Conservation (phyloP, 2,329 filamentous ascomycete genomes). For the Paramyrothecium sp. region DNA sequence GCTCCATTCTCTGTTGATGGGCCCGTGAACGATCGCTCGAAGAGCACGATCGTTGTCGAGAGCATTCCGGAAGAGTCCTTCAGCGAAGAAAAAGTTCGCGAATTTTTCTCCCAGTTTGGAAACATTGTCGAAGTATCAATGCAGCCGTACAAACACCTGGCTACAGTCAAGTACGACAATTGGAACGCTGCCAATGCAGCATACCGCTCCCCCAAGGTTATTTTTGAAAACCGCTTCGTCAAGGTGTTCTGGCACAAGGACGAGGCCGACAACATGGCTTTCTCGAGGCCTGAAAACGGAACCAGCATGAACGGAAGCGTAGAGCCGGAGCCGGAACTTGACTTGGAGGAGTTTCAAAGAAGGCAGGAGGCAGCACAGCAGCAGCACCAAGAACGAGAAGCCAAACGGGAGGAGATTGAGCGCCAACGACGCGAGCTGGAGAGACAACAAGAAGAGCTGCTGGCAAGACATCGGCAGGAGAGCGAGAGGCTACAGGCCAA, state of each 20-base stretch:
- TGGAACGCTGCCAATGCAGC: constrained; percentile 68
- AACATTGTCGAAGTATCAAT: constrained; percentile 62
- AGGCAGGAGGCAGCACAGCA: constrained; percentile 73
- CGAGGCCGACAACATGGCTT: constrained; percentile 33
- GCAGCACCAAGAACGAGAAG: constrained; percentile 62
- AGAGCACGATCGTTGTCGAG: constrained; percentile 72
- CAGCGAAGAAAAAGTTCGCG: constrained; percentile 60
- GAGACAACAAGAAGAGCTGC: constrained; percentile 58
- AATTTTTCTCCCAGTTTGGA: constrained; percentile 74
- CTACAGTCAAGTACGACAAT: constrained; percentile 66
- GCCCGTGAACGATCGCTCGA: constrained; percentile 59
- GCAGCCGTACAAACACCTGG: constrained; percentile 64
- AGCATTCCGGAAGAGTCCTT: constrained; percentile 74
- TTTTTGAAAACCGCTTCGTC: constrained; percentile 84
- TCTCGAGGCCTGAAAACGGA: constrained; percentile 20
- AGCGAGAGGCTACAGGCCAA: constrained; percentile 63
- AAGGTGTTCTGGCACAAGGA: constrained; percentile 78
- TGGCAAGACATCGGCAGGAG: constrained; percentile 64
- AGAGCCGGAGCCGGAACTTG: constrained; percentile 52
- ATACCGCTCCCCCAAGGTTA: constrained; percentile 73
- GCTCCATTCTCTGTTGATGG: constrained; percentile 65
- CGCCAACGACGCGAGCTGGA: constrained; percentile 63
- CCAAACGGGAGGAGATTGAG: constrained; percentile 62
- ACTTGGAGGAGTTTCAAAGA: constrained; percentile 66
- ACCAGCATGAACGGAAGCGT: constrained; percentile 22